Conservation (phyloP, 2,329 filamentous ascomycete genomes). For the Phaeophleospora eucalypticola region DNA sequence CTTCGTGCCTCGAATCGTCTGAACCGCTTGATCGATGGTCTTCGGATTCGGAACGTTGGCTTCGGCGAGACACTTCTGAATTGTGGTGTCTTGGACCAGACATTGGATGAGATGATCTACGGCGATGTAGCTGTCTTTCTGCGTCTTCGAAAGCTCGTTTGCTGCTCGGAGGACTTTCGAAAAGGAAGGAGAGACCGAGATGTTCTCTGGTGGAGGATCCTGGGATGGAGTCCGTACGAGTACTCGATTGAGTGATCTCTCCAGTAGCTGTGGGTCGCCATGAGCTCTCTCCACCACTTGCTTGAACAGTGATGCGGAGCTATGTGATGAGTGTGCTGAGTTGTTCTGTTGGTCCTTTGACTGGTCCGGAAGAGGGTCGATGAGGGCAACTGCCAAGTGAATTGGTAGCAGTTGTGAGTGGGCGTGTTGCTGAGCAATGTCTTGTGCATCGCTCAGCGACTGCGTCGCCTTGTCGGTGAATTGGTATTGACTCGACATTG, state of each 20-base stretch:
- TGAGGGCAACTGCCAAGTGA: slow-evolving; percentile 79
- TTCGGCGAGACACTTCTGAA: slow-evolving; percentile 73
- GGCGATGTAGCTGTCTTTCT: slow-evolving; percentile 92
- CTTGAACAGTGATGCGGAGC: slow-evolving; percentile 74
- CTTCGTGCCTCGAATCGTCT: slow-evolving; percentile 86
- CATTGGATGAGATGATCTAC: slow-evolving; percentile 91
- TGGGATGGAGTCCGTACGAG: slow-evolving; percentile 90
- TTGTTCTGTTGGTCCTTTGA: slow-evolving; percentile 74
- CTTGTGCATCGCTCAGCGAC: slow-evolving; percentile 83
- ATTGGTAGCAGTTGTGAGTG: slow-evolving; percentile 88
- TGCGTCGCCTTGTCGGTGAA: slow-evolving; percentile 93
- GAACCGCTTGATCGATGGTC: slow-evolving; percentile 83
- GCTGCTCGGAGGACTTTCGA: slow-evolving; percentile 78
- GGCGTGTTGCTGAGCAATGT: slow-evolving; percentile 80
- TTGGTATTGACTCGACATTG: slow-evolving; percentile 74
- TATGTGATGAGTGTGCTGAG: slow-evolving; percentile 59
- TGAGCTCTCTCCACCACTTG: slow-evolving; percentile 93
- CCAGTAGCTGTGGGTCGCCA: slow-evolving; percentile 84
- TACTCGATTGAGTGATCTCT: slow-evolving; percentile 83
- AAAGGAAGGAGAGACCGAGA: slow-evolving; percentile 77
- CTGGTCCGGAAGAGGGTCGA: slow-evolving; percentile 67
- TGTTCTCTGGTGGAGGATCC: slow-evolving; percentile 86
- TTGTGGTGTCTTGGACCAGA: slow-evolving; percentile 70
- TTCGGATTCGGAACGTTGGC: slow-evolving; percentile 89
- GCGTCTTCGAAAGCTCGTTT: slow-evolving; percentile 88